These are phyloP conservation scores for Volvox africanus DNA, from an alignment of 139 green algal species.

Conservation along the genomic window DNA sequence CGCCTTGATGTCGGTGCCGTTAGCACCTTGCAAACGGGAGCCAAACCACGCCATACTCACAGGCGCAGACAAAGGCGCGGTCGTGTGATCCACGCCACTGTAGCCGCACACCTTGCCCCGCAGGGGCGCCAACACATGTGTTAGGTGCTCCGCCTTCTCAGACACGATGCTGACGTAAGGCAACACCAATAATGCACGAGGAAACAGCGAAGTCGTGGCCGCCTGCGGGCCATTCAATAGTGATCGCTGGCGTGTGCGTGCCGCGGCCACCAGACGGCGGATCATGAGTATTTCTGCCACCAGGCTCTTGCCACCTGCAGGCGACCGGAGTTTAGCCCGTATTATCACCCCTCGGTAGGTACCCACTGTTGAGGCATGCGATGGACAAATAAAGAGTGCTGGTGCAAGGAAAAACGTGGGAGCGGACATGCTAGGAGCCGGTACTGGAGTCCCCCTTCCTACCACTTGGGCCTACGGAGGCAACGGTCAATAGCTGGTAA, in stretches of 20 bases:
- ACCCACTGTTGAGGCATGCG: too few species aligned
- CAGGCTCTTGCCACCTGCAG: constrained; percentile 84
- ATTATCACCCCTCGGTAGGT: too few species aligned
- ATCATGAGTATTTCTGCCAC: constrained; percentile 91
- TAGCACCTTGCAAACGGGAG: too few species aligned
- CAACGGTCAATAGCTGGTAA: too few species aligned
- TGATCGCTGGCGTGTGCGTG: neutral
- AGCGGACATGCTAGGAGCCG: too few species aligned
- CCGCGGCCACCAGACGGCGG: constrained; percentile 59
- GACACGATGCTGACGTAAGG: constrained; percentile 78
- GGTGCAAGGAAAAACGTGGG: too few species aligned
- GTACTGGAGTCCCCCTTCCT: too few species aligned
- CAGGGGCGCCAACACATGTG: constrained; percentile 54
- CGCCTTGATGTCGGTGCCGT: too few species aligned
- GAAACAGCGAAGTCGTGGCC: neutral
- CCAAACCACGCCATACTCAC: neutral
- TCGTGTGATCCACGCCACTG: constrained; percentile 48
- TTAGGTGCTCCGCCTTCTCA: constrained; percentile 76
- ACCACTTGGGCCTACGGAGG: too few species aligned
- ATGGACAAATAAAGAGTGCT: too few species aligned
- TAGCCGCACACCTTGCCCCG: constrained; percentile 66
- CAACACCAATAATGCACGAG: constrained; percentile 71
- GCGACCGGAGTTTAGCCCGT: too few species aligned
- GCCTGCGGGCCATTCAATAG: neutral
- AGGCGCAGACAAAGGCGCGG: constrained; percentile 39